These are phyloP conservation scores for Diaporthe sp. DNA, from an alignment of 2,329 filamentous ascomycete species.

Conservation along the genomic window DNA sequence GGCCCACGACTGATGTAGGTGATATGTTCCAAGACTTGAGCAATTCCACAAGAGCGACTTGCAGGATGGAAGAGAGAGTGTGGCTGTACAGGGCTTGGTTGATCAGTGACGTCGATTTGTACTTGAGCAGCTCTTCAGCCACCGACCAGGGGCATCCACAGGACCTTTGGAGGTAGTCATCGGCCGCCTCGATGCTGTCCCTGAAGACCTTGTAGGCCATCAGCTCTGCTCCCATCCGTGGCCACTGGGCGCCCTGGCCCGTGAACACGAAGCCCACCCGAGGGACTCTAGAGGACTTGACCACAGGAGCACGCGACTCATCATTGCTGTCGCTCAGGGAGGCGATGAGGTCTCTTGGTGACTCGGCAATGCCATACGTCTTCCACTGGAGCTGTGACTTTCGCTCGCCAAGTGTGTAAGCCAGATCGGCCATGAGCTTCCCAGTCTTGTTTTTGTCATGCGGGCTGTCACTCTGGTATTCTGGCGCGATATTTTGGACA, in stretches of 20 bases:
- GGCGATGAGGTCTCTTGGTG: not conserved
- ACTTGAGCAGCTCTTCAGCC: conserved; percentile 18
- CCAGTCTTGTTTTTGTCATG: not conserved
- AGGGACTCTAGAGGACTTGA: not conserved
- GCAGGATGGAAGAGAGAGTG: conserved; percentile 53
- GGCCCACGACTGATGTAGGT: conserved; percentile 45
- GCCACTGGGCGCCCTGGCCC: conserved; percentile 52
- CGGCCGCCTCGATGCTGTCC: not conserved
- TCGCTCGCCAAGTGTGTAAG: conserved; percentile 6
- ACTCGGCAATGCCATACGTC: not conserved
- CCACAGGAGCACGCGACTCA: not conserved
- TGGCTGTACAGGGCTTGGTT: conserved; percentile 23
- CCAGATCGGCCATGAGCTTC: not conserved
- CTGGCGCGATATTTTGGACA: not conserved
- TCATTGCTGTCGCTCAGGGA: not conserved
- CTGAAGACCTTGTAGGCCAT: conserved; percentile 44
- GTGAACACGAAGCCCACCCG: conserved; percentile 46
- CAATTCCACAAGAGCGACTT: conserved; percentile 53
- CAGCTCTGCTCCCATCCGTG: conserved; percentile 50
- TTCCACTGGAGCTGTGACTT: conserved; percentile 22
- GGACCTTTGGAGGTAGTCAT: not conserved
- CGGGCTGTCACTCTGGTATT: not conserved
- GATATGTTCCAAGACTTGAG: conserved; percentile 44
- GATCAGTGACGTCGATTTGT: conserved; percentile 31
- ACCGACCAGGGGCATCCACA: conserved; percentile 17